phyloP scores from a whole-genome alignment of 306 rosid genomes.

The Abrus pulchellus region DNA sequence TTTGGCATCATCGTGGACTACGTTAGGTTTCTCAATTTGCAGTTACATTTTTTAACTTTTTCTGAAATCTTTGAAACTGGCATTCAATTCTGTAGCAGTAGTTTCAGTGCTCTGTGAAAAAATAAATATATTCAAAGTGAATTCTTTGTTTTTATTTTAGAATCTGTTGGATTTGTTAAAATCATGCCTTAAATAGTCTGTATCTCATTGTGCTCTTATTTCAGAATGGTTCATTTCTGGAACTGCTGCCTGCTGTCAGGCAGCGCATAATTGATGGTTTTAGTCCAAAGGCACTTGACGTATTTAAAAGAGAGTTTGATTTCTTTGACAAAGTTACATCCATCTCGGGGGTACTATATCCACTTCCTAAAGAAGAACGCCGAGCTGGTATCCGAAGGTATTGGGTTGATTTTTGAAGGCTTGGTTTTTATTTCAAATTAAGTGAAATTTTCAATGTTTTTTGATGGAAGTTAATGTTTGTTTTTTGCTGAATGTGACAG shows the following conservation, averaged over 20 bases:
- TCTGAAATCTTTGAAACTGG: conserved; percentile 28
- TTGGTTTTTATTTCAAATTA: conserved; percentile 36
- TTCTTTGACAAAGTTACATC: conserved; percentile 99
- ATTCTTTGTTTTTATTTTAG: conserved; percentile 14
- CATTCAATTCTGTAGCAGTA: conserved; percentile 35
- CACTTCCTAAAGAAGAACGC: conserved; percentile 91
- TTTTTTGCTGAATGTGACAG: conserved; percentile 55
- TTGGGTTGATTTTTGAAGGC: conserved; percentile 56
- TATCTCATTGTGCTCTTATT: conserved; percentile 50
- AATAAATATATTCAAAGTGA: conserved; percentile 11
- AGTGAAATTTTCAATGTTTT: conserved; percentile 26
- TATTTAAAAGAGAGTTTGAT: conserved; percentile 90
- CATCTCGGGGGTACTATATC: conserved; percentile 87
- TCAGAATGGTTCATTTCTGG: conserved; percentile 86
- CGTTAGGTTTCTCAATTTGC: conserved; percentile 35
- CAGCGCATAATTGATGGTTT: conserved; percentile 86
- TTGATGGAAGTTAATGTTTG: conserved; percentile 34
- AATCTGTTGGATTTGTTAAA: background rate
- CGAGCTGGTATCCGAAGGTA: conserved; percentile 91
- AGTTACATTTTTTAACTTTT: conserved; percentile 24
- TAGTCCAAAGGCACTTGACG: conserved; percentile 75
- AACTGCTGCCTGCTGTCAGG: conserved; percentile 81
- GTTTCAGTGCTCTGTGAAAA: background rate
- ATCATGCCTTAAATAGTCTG: conserved; percentile 39
- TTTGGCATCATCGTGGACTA: conserved; percentile 12